phyloP scores from a whole-genome alignment of 2,329 filamentous ascomycete species.

The Apiospora phragmitis region DNA sequence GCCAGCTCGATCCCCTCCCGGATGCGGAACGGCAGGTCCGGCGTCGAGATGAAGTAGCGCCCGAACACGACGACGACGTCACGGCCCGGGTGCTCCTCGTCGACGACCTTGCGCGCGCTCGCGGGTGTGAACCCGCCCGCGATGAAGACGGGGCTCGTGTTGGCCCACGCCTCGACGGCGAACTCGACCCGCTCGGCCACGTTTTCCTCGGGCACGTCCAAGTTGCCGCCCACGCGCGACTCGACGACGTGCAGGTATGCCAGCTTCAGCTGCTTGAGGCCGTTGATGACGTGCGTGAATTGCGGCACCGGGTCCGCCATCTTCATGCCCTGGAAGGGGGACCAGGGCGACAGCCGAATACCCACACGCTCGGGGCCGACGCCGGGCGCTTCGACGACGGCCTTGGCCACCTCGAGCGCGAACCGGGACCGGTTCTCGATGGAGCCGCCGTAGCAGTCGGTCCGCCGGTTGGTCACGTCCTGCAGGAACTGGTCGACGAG shows the following conservation, averaged over 20 bases:
- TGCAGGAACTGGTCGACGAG: conserved; percentile 58
- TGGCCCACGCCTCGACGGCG: conserved; percentile 14
- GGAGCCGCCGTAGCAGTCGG: conserved; percentile 54
- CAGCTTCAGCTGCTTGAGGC: conserved; percentile 50
- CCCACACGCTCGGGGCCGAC: conserved; percentile 48
- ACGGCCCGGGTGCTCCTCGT: conserved; percentile 41
- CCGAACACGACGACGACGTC: conserved; percentile 49
- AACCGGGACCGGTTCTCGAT: conserved; percentile 56
- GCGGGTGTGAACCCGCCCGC: conserved; percentile 46
- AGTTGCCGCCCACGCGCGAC: conserved; percentile 39
- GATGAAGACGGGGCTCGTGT: conserved; percentile 41
- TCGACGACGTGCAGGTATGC: conserved; percentile 60
- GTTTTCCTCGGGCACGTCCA: not conserved
- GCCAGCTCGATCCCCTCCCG: conserved; percentile 41
- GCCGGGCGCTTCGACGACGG: conserved; percentile 42
- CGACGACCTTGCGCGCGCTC: conserved; percentile 38
- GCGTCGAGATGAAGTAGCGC: conserved; percentile 48
- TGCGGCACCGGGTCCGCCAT: conserved; percentile 58
- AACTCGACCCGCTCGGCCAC: conserved; percentile 29
- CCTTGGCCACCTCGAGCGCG: conserved; percentile 51
- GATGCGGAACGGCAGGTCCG: conserved; percentile 47
- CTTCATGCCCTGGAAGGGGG: conserved; percentile 55
- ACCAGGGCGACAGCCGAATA: conserved; percentile 54
- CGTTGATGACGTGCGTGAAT: conserved; percentile 52
- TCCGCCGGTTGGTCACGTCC: conserved; percentile 53